Conservation (phyloP, 2,329 filamentous ascomycete genomes). For the Lachnellula cervina region DNA sequence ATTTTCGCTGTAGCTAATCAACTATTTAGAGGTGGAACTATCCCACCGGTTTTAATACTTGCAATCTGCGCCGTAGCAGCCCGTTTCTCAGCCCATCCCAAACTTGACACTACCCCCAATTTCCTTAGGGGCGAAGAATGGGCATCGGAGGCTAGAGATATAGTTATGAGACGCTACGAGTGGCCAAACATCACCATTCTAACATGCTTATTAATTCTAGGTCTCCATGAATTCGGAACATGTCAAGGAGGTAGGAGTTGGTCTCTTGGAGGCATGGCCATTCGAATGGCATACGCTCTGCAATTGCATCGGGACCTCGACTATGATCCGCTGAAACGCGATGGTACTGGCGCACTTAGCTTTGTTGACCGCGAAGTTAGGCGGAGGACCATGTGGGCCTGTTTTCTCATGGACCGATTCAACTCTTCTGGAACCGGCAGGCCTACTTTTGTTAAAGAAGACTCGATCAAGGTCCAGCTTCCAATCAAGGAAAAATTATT, state of each 20-base stretch:
- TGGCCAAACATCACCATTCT: constrained; percentile 95
- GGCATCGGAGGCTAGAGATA: constrained; percentile 81
- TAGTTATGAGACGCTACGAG: constrained; percentile 82
- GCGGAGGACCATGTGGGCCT: constrained; percentile 94
- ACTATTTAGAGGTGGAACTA: constrained; percentile 57
- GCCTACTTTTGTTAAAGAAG: constrained; percentile 85
- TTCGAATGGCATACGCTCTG: constrained; percentile 93
- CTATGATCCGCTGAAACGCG: constrained; percentile 66
- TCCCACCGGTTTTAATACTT: constrained; percentile 88
- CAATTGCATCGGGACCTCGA: constrained; percentile 91
- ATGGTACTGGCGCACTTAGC: constrained; percentile 63
- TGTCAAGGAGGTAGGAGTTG: constrained; percentile 95
- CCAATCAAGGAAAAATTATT: constrained; percentile 89
- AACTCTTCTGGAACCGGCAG: constrained; percentile 93
- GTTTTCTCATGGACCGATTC: constrained; percentile 95
- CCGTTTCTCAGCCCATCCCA: constrained; percentile 85
- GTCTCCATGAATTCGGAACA: constrained; percentile 92
- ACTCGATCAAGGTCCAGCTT: constrained; percentile 81
- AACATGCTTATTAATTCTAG: constrained; percentile 82
- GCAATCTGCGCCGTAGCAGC: constrained; percentile 94
- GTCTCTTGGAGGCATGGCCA: constrained; percentile 91
- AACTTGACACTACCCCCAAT: constrained; percentile 63
- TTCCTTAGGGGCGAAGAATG: constrained; percentile 89
- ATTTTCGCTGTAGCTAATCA: constrained; percentile 10
- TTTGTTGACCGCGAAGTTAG: constrained; percentile 92